Evolutionary conservation across 2,329 filamentous ascomycete genomes (phyloP).

Genomic region (Grosmannia serpens): DNA sequence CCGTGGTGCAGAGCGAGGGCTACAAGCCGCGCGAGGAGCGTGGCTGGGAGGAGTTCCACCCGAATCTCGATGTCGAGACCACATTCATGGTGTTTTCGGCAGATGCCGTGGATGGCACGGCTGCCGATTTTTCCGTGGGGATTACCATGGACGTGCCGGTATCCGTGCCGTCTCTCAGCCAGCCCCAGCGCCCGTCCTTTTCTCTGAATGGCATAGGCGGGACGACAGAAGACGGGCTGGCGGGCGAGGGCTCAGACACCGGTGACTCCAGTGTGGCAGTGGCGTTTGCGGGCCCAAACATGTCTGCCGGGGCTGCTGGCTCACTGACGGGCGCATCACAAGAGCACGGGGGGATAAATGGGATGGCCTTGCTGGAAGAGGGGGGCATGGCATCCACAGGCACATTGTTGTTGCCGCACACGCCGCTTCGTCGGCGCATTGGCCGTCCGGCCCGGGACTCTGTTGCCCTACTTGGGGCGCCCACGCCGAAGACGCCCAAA

Average conservation of each 20-base stretch:
- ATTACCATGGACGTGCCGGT: constrained; percentile 8
- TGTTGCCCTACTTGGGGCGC: constrained; percentile 13
- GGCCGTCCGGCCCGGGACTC: constrained; percentile 39
- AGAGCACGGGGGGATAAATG: constrained; percentile 13
- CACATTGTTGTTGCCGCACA: constrained; percentile 1
- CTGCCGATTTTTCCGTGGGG: constrained; percentile 31
- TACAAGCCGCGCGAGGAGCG: constrained; percentile 96
- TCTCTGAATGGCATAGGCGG: background rate
- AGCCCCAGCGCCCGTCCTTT: background rate
- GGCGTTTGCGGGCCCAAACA: background rate
- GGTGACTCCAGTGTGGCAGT: background rate
- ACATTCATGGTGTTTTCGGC: constrained; percentile 68
- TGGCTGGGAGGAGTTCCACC: constrained; percentile 96
- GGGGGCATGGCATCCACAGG: background rate
- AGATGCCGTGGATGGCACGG: constrained; percentile 72
- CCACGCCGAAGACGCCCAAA: constrained; percentile 45
- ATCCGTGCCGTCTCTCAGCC: background rate
- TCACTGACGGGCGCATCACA: background rate
- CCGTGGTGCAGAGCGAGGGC: constrained; percentile 82
- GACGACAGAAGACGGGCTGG: background rate
- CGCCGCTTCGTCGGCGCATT: constrained; percentile 21
- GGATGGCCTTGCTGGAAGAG: constrained; percentile 20
- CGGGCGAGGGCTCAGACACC: background rate
- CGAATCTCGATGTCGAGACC: constrained; percentile 80
- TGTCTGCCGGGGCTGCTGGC: background rate